Conservation (phyloP, 1,139 yeast genomes). For the Yarrowia galli region DNA sequence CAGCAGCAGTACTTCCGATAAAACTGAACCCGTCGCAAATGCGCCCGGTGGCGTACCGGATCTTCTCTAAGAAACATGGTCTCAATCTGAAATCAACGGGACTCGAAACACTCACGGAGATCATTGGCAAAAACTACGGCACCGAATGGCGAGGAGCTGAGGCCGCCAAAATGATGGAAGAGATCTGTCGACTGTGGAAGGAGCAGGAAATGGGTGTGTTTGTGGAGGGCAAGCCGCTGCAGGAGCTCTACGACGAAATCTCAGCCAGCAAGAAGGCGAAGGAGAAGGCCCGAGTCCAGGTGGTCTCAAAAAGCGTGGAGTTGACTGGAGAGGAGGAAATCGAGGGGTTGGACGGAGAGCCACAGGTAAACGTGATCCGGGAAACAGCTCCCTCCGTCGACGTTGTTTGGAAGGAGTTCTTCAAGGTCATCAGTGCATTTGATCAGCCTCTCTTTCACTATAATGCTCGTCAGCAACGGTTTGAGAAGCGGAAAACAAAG, state of each 20-base stretch:
- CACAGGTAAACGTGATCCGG: neutral
- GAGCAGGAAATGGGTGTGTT: slow-evolving; percentile 86
- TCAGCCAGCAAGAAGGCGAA: slow-evolving; percentile 55
- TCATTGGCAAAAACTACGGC: slow-evolving; percentile 79
- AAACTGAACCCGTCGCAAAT: slow-evolving; percentile 79
- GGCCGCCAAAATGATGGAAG: slow-evolving; percentile 75
- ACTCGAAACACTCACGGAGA: slow-evolving; percentile 70
- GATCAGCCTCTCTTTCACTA: slow-evolving; percentile 72
- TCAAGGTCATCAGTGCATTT: slow-evolving; percentile 67
- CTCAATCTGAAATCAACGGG: slow-evolving; percentile 89
- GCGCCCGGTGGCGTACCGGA: slow-evolving; percentile 89
- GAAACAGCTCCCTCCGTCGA: slow-evolving; percentile 17
- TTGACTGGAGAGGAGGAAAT: neutral
- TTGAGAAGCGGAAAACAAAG: slow-evolving; percentile 51
- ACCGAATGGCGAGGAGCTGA: slow-evolving; percentile 81
- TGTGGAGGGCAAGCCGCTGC: slow-evolving; percentile 75
- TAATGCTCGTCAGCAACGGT: slow-evolving; percentile 71
- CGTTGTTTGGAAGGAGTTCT: slow-evolving; percentile 72
- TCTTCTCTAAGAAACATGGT: slow-evolving; percentile 90
- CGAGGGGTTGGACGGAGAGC: neutral
- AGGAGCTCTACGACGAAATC: slow-evolving; percentile 57
- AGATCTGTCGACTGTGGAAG: slow-evolving; percentile 84
- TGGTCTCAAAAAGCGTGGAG: slow-evolving; percentile 2
- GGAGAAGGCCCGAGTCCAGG: slow-evolving; percentile 19
- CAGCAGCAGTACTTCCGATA: slow-evolving; percentile 66